A percentile compares a stretch with the other conserved stretches of the same genome.
Evolutionary conservation across 2,329 filamentous ascomycete genomes (phyloP).

Genomic region (Microdochium trichocladiopsis): DNA sequence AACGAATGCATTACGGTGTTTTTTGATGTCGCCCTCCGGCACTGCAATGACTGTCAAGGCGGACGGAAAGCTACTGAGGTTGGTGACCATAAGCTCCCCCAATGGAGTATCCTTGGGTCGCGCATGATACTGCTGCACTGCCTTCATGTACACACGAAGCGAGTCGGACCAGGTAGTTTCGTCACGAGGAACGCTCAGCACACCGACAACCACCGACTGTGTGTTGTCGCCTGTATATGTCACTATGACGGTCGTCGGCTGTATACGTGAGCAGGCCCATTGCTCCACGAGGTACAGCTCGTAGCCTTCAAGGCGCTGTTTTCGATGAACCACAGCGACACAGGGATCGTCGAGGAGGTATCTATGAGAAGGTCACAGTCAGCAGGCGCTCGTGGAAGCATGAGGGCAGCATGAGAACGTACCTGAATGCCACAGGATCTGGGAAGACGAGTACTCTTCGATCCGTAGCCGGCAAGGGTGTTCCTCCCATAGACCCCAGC

Average conservation of each 20-base stretch:
- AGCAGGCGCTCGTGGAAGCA: neutral
- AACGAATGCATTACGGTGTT: constrained; percentile 77
- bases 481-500: neutral
- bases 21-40: constrained; percentile 76
- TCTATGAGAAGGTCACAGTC: constrained; percentile 21
- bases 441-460: constrained; percentile 47
- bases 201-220: constrained; percentile 70
- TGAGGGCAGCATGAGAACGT: constrained; percentile 6
- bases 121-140: constrained; percentile 79
- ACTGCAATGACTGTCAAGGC: constrained; percentile 87
- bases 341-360: constrained; percentile 82
- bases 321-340: constrained; percentile 68
- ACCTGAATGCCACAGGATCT: constrained; percentile 52
- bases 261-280: constrained; percentile 88
- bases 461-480: constrained; percentile 16
- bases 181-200: constrained; percentile 76
- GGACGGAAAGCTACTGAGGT: constrained; percentile 86
- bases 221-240: constrained; percentile 86
- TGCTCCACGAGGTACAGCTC: constrained; percentile 94
- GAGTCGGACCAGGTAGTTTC: constrained; percentile 73
- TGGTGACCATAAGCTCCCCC: constrained; percentile 88
- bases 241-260: constrained; percentile 85
- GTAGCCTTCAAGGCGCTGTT: constrained; percentile 68
- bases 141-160: constrained; percentile 77
- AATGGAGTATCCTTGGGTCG: constrained; percentile 73